phyloP scores from a whole-genome alignment of 148 eudicot genomes.

The Hydrangea macrophylla region DNA sequence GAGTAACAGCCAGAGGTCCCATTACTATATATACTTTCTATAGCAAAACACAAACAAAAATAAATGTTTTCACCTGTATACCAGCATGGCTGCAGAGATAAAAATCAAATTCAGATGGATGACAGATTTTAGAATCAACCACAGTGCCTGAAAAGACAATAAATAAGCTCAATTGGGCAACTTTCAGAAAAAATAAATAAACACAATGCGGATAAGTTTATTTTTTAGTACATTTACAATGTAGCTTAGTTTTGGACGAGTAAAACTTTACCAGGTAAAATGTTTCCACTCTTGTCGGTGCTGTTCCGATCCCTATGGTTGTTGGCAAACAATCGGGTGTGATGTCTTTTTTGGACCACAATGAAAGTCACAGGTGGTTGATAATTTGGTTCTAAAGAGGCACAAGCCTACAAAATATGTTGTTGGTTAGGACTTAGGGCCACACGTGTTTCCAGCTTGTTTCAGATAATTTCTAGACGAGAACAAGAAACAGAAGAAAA shows the following conservation, averaged over 20 bases:
- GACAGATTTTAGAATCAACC: slow-evolving; percentile 76
- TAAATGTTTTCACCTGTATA: slow-evolving; percentile 47
- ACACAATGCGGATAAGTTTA: no score
- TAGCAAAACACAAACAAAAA: background rate
- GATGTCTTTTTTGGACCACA: slow-evolving; percentile 86
- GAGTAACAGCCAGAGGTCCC: no score
- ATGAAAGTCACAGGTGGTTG: slow-evolving; percentile 80
- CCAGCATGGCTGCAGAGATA: slow-evolving; percentile 85
- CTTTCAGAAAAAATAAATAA: no score
- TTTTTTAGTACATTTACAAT: no score
- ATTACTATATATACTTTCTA: background rate
- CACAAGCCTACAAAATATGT: slow-evolving; percentile 60
- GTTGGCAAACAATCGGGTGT: slow-evolving; percentile 70
- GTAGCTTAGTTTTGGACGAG: background rate
- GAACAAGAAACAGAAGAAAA: background rate
- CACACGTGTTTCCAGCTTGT: background rate
- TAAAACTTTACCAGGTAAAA: slow-evolving; percentile 50
- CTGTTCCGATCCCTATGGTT: slow-evolving; percentile 55
- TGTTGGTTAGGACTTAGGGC: background rate
- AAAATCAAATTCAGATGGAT: slow-evolving; percentile 82
- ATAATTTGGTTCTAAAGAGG: slow-evolving; percentile 71
- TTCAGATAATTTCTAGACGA: background rate
- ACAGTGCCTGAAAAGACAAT: slow-evolving; percentile 57
- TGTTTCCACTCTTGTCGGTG: slow-evolving; percentile 69
- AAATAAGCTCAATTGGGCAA: no score